Evolutionary conservation across 2,329 filamentous ascomycete species (phyloP).

Genomic region (Talaromyces sp.): DNA sequence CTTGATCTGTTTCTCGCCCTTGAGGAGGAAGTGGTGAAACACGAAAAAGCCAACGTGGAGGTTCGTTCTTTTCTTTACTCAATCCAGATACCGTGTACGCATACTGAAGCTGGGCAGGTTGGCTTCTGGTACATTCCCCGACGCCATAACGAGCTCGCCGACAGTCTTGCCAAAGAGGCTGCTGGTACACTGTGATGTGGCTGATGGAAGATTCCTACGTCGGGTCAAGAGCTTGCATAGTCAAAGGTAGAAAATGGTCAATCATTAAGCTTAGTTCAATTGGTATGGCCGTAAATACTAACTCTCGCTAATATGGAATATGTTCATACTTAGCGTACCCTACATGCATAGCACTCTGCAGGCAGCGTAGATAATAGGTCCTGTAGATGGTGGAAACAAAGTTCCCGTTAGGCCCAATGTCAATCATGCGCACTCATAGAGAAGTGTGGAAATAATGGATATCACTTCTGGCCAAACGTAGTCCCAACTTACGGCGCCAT

Average conservation of each 20-base stretch:
- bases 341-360: not conserved
- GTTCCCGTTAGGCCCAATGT: not conserved
- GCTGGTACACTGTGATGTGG: too few species aligned
- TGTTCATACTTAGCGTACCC: not conserved
- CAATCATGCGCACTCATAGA: not conserved
- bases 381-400: not conserved
- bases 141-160: not conserved
- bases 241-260: too few species aligned
- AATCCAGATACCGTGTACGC: too few species aligned
- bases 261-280: too few species aligned
- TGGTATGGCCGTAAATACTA: too few species aligned
- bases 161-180: too few species aligned
- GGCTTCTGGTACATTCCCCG: not conserved
- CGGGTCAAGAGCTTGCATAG: too few species aligned
- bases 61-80: not conserved
- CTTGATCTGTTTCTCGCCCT: slow-evolving; percentile 7
- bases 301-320: not conserved
- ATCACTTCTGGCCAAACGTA: not conserved
- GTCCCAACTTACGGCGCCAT: not conserved
- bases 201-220: too few species aligned
- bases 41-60: not conserved
- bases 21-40: not conserved
- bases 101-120: too few species aligned
- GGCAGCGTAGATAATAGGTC: not conserved
- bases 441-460: not conserved